Conservation (phyloP, 2,329 filamentous ascomycete genomes). For the Dothidotthia symphoricarpi region DNA sequence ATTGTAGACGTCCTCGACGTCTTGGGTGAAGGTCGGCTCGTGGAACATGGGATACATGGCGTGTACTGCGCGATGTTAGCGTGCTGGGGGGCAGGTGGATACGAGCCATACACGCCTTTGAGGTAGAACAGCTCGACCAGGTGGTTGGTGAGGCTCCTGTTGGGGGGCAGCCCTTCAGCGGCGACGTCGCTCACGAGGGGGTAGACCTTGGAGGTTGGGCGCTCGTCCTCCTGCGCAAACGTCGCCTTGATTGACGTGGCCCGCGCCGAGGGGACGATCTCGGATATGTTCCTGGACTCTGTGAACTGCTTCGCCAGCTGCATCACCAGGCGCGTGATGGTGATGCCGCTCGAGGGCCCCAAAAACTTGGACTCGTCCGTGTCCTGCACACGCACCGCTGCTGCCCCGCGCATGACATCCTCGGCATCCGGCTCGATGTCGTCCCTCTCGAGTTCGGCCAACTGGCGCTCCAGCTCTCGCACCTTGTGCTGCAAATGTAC, state of each 20-base stretch:
- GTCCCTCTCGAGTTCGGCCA: constrained; percentile 75
- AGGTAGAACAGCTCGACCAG: constrained; percentile 82
- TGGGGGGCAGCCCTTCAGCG: constrained; percentile 68
- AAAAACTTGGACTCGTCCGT: constrained; percentile 87
- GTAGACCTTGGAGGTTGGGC: constrained; percentile 76
- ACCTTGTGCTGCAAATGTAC: constrained; percentile 87
- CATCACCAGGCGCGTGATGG: constrained; percentile 92
- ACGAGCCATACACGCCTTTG: constrained; percentile 59
- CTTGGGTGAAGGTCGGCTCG: constrained; percentile 71
- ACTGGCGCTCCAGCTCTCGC: constrained; percentile 74
- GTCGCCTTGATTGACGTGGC: constrained; percentile 67
- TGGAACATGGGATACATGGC: constrained; percentile 85
- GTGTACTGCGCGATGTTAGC: constrained; percentile 61
- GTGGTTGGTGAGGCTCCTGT: constrained; percentile 69
- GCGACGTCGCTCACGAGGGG: constrained; percentile 85
- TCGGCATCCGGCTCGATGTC: constrained; percentile 70
- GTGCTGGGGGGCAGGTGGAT: neutral
- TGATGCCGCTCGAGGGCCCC: constrained; percentile 91
- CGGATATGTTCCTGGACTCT: constrained; percentile 84
- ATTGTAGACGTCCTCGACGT: constrained; percentile 77
- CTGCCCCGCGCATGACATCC: constrained; percentile 81
- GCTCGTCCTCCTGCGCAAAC: constrained; percentile 62
- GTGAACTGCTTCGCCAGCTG: constrained; percentile 94
- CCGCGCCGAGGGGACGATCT: constrained; percentile 78
- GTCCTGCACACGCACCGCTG: constrained; percentile 79